Evolutionary conservation across 768 basidiomycete species (phyloP).

Genomic region (Chalciporus chontae): DNA sequence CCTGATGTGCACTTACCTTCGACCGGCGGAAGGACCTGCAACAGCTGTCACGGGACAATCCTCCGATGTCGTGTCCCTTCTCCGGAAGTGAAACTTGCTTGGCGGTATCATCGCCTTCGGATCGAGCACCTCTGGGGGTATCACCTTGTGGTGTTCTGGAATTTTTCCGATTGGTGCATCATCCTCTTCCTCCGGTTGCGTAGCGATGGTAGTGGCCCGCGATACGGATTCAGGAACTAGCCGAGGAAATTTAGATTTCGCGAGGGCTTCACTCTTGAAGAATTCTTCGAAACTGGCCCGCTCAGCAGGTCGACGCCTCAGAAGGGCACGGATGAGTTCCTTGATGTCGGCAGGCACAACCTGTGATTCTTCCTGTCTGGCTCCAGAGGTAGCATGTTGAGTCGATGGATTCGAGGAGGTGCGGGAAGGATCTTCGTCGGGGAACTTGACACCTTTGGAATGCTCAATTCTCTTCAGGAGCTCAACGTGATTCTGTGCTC

Average conservation of each 20-base stretch:
- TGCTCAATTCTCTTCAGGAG: constrained; percentile 89
- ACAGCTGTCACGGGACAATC: constrained; percentile 3
- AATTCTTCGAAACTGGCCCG: constrained; percentile 90
- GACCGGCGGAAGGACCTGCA: constrained; percentile 8
- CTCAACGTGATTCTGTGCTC: constrained; percentile 95
- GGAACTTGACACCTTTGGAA: constrained; percentile 90
- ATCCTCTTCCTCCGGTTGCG: constrained; percentile 31
- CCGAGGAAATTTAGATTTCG: constrained; percentile 73
- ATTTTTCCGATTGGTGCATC: constrained; percentile 39
- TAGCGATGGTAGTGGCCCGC: constrained; percentile 8
- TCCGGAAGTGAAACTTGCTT: constrained; percentile 71
- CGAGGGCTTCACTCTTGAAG: constrained; percentile 76
- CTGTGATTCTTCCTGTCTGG: constrained; percentile 44
- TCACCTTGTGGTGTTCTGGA: constrained; percentile 70
- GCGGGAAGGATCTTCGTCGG: constrained; percentile 74
- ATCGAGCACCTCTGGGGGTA: constrained; percentile 78
- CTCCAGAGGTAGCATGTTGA: constrained; percentile 14
- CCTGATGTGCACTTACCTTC: constrained; percentile 16
- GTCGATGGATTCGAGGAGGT: constrained; percentile 32
- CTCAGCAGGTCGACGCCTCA: constrained; percentile 81
- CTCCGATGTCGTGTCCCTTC: constrained; percentile 28
- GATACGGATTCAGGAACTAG: constrained; percentile 29
- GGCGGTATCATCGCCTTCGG: constrained; percentile 80
- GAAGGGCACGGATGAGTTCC: constrained; percentile 74
- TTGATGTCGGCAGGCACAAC: constrained; percentile 82